Evolutionary conservation across 2,329 filamentous ascomycete species (phyloP).

Genomic region (Aspergillus novofumigatus): DNA sequence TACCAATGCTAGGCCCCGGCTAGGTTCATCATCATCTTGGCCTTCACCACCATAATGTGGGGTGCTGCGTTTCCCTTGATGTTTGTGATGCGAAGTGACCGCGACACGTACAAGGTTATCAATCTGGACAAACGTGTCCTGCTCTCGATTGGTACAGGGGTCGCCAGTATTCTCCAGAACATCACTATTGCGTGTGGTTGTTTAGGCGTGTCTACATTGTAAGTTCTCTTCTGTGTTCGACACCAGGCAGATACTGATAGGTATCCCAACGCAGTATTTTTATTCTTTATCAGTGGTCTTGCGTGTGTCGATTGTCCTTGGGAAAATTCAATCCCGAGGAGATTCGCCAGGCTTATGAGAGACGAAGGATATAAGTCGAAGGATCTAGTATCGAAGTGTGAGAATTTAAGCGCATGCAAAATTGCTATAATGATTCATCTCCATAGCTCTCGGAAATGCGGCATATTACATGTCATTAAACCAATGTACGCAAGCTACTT

Average conservation of each 20-base stretch:
- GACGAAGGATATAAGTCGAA: neutral
- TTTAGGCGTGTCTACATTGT: neutral
- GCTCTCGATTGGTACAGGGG: neutral
- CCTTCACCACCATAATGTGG: neutral
- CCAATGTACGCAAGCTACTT: too few species aligned
- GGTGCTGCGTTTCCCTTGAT: conserved; percentile 2
- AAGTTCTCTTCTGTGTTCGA: neutral
- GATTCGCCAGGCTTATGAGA: neutral
- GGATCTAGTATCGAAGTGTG: too few species aligned
- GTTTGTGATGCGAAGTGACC: neutral
- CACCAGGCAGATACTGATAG: neutral
- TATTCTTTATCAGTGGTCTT: conserved; percentile 1
- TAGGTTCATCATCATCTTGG: neutral
- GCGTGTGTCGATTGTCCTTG: neutral
- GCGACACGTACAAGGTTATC: neutral
- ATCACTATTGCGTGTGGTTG: neutral
- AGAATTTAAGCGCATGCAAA: too few species aligned
- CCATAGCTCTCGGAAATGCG: too few species aligned
- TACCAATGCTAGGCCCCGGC: conserved; percentile 1
- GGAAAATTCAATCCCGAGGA: neutral
- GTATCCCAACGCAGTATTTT: neutral
- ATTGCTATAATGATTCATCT: too few species aligned
- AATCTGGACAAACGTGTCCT: neutral
- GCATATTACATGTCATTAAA: too few species aligned
- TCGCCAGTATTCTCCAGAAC: neutral